Base-by-base conservation (phyloP, 2,329 filamentous ascomycete species). In the Diaporthe amygdali region DNA sequence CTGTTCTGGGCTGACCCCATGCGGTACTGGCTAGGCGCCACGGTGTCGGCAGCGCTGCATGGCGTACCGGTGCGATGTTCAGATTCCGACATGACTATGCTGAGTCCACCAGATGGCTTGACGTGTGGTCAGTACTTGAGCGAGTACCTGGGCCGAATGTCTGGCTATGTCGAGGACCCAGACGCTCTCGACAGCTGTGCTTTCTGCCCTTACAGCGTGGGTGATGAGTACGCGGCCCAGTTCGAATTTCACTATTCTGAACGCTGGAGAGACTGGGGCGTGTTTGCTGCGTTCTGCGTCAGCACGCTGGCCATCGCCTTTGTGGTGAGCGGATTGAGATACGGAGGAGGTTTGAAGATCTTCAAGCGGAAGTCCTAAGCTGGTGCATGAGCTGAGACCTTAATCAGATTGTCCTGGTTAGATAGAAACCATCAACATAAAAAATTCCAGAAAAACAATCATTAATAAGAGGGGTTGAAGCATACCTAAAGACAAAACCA, bases 1-100 rank as follows among this genome's bases (percentile, higher is more conserved):
- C 2, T 59, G 8, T 59, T 59, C 17, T 59, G 55, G 55, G 37
- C 55, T 3, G 55, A 59, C n/a, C 55, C 55, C 7, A 59, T 59
- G 37, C 55, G 55, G 0, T 94, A 94, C 78, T 82, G 93, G 20
- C 84, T 93, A 49, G 83, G 86, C 30, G 90, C 88, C 5, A 86
- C 94, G 78, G 82, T 92, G 30, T 52, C 44, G 12, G 25, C 64
- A n/a, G 64, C 64, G 7, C 46, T 67, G 1, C 30, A 51, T 10
- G 64, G 30, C n/a, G 25, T 41, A 12, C 34, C 46, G 5, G 64
- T 67, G 12, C 5, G 17, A 2, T 67, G 64, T n/a, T 34, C 64
- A 22, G 64, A 56, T 2, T 6, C n/a, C 5, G 64, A 68, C 55
- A 44, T 59, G 37, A 59, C 37, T 1, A 30, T 30, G 14, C 17